Evolutionary conservation across 2,329 filamentous ascomycete genomes (phyloP).

Genomic region (Cercospora canescens): DNA sequence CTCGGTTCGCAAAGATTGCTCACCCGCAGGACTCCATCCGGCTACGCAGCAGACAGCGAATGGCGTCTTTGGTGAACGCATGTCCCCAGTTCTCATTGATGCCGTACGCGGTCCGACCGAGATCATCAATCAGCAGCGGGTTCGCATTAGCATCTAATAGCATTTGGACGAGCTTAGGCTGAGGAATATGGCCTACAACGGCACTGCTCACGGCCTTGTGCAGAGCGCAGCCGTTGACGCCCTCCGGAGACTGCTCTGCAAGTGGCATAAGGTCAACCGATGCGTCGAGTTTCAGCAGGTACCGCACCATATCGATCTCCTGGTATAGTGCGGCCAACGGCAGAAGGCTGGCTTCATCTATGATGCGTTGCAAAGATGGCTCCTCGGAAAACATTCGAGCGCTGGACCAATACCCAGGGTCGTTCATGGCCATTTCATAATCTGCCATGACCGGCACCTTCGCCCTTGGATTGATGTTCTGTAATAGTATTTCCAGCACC

Average conservation of each 20-base stretch:
- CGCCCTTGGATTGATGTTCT: slow-evolving; percentile 11
- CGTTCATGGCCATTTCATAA: slow-evolving; percentile 11
- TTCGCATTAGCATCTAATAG: slow-evolving; percentile 15
- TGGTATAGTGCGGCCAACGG: slow-evolving; percentile 15
- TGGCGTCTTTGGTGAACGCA: slow-evolving; percentile 5
- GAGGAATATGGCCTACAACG: slow-evolving; percentile 4
- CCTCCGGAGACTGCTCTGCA: slow-evolving; percentile 5
- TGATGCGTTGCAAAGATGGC: slow-evolving; percentile 12
- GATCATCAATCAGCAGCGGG: slow-evolving; percentile 12
- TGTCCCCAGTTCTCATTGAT: slow-evolving; percentile 15
- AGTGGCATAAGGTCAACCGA: slow-evolving; percentile 8
- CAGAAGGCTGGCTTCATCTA: slow-evolving; percentile 16
- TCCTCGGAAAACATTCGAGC: slow-evolving; percentile 16
- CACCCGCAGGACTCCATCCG: not conserved
- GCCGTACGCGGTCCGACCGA: slow-evolving; percentile 13
- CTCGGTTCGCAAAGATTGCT: not conserved
- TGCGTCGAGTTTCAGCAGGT: slow-evolving; percentile 10
- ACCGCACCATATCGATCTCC: slow-evolving; percentile 12
- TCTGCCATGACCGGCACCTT: slow-evolving; percentile 15
- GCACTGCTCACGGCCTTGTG: slow-evolving; percentile 16
- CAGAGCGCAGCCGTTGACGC: slow-evolving; percentile 13
- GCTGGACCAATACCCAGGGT: slow-evolving; percentile 12
- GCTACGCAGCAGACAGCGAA: slow-evolving; percentile 6
- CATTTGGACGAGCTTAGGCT: slow-evolving; percentile 10
- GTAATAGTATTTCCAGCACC: slow-evolving; percentile 10